phyloP scores from a whole-genome alignment of 768 basidiomycete genomes.

The Lentinula guzmanii region DNA sequence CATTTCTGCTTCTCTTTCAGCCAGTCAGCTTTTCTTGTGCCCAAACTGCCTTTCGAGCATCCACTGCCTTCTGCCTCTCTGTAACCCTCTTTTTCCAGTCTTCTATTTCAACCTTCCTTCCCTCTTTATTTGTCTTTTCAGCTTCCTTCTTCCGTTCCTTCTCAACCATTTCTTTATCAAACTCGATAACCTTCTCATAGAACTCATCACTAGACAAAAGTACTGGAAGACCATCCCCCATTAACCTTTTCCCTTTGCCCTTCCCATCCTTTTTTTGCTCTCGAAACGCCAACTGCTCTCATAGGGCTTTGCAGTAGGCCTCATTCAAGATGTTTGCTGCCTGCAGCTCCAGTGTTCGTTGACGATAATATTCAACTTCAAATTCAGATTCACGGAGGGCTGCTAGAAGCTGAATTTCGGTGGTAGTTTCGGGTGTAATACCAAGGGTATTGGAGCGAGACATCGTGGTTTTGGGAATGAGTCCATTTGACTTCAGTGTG shows the following conservation, averaged over 20 bases:
- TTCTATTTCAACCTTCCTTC: neutral
- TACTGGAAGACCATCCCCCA: neutral
- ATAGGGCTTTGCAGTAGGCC: neutral
- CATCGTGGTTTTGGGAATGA: conserved; percentile 3
- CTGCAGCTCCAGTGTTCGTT: neutral
- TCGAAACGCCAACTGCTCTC: neutral
- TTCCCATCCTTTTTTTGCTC: neutral
- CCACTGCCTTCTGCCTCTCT: neutral
- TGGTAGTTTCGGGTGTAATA: neutral
- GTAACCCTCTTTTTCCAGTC: neutral
- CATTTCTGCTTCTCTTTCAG: neutral
- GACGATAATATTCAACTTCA: neutral
- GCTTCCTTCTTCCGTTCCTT: neutral
- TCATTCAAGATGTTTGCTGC: neutral
- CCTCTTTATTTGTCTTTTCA: neutral
- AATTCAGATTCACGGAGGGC: neutral
- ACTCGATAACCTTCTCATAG: neutral
- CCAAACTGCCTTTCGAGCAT: neutral
- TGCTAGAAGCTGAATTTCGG: neutral
- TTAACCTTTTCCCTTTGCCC: neutral
- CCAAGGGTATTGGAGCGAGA: neutral
- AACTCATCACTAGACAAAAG: neutral
- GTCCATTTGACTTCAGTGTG: neutral
- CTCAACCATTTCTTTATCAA: neutral
- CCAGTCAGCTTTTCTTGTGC: neutral